phyloP scores from a whole-genome alignment of 179 eudicot genomes.

The Sideroxylon spinosum region DNA sequence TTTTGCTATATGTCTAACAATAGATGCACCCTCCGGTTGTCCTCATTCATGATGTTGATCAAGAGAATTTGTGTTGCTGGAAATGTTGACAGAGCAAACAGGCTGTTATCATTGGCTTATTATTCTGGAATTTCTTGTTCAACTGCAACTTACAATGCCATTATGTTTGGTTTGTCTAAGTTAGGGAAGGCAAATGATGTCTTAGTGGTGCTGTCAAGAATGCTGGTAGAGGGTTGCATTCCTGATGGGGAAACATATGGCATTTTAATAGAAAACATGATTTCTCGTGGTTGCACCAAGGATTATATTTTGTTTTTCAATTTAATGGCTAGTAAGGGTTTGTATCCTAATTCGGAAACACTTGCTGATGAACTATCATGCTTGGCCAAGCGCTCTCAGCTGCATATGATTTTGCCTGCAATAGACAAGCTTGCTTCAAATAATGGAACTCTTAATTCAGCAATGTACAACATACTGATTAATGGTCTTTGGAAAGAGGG shows the following conservation, averaged over 20 bases:
- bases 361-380: conserved; percentile 30
- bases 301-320: conserved; percentile 29
- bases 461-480: conserved; percentile 39
- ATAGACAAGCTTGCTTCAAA: conserved; percentile 26
- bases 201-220: conserved; percentile 31
- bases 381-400: conserved; percentile 29
- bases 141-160: conserved; percentile 29
- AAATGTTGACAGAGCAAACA: conserved; percentile 35
- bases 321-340: conserved; percentile 38
- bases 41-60: conserved; percentile 36
- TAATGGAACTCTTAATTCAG: conserved; percentile 27
- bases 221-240: conserved; percentile 43
- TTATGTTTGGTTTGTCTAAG: conserved; percentile 40
- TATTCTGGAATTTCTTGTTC: conserved; percentile 28
- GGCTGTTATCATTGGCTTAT: conserved; percentile 31
- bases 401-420: conserved; percentile 30
- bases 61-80: conserved; percentile 34
- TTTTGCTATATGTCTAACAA: conserved; percentile 36
- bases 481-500: conserved; percentile 64
- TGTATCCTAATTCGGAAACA: conserved; percentile 40
- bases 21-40: conserved; percentile 24
- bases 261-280: conserved; percentile 28
- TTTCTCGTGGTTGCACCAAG: conserved; percentile 9
- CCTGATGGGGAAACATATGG: conserved; percentile 34
- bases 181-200: conserved; percentile 23